Evolutionary conservation across 1,284 basidiomycete species (phyloP), one percentile per base, ranked within the genome.

Genomic region (Cryptococcus sp.): DNA sequence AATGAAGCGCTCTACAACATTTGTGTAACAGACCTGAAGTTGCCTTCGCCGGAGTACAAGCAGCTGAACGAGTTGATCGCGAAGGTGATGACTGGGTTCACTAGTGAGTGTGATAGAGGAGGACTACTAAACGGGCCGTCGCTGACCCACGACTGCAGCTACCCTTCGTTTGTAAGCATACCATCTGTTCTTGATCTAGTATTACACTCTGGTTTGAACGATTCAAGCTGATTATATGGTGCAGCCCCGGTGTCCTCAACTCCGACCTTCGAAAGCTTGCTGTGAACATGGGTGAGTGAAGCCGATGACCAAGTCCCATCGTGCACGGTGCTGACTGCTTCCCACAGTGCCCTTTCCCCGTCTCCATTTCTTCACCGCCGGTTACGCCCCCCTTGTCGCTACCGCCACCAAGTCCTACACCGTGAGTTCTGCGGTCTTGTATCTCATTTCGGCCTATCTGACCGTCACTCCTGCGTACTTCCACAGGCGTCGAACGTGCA

Each of bases 1-100:
- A 98, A 98, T 76, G 92, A 97, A 77, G 93, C 93, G 4, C 78
- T 96, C 81, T 92, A 94, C 73, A 86, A 94, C 62, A 92, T 96
- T 65, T 85, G 86, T 56, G 81, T 84, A 37, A 82, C 84, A 48
- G 87, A 87, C 7, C 79, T 94, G 60, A 89, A 91, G 74, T 81
- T 86, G 53, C 82, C 86, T 62, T 79, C 76, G 39, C 90, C 91
- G 1, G 77, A 76, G 20, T 95, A 95, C 72, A 77, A 80, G 23
- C 82, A 92, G 66, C 80, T 97, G 43, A 96, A 97, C 76, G 77
- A 80, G 53, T 86, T 91, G 61, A 77, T 82, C 53, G 77, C 78
- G 11, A 72, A 78, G 44, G 83, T 81, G 56, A 67, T 69, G 62
- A 63, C 68, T 54, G 72, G 72, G 18, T 70, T 74, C 63, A 74